Evolutionary conservation across 305 asterid genomes (phyloP).

Genomic region (Ajuga reptans): DNA sequence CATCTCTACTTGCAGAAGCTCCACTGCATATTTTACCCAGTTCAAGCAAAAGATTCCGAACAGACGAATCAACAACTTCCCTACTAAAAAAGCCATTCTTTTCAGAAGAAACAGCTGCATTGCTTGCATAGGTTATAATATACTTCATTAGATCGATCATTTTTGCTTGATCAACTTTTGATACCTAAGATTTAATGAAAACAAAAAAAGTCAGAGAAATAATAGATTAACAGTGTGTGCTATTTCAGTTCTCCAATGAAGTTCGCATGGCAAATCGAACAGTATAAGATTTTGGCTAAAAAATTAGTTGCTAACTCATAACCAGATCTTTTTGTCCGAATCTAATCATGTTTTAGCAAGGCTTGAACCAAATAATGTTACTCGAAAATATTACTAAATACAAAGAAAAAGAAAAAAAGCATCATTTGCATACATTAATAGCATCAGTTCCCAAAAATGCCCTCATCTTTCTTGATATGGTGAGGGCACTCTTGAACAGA

Average conservation of each 20-base stretch:
- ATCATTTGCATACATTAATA: conserved; percentile 40
- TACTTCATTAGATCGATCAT: conserved; percentile 81
- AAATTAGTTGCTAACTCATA: not conserved
- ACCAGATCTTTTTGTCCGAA: not conserved
- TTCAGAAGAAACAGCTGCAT: conserved; percentile 46
- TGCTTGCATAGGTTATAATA: conserved; percentile 78
- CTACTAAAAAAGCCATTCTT: conserved; percentile 53
- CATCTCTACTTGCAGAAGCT: conserved; percentile 29
- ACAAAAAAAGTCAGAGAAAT: not conserved
- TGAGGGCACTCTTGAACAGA: conserved; percentile 73
- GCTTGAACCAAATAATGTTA: not conserved
- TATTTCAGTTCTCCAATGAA: not conserved
- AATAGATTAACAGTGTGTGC: not conserved
- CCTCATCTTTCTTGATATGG: conserved; percentile 65
- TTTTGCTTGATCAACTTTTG: conserved; percentile 40
- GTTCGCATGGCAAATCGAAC: not conserved
- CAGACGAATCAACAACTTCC: conserved; percentile 70
- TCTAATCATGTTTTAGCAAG: not conserved
- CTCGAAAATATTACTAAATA: not conserved
- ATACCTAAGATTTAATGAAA: conserved; percentile 28
- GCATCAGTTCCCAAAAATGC: conserved; percentile 58
- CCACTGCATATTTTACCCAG: conserved; percentile 42
- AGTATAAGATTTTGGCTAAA: not conserved
- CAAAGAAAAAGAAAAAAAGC: conserved; percentile 11
- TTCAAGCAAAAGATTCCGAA: conserved; percentile 60